Evolutionary conservation across 2,329 filamentous ascomycete species (phyloP), one percentile per base, ranked within the genome.

Genomic region (Ophiostoma piceae): DNA sequence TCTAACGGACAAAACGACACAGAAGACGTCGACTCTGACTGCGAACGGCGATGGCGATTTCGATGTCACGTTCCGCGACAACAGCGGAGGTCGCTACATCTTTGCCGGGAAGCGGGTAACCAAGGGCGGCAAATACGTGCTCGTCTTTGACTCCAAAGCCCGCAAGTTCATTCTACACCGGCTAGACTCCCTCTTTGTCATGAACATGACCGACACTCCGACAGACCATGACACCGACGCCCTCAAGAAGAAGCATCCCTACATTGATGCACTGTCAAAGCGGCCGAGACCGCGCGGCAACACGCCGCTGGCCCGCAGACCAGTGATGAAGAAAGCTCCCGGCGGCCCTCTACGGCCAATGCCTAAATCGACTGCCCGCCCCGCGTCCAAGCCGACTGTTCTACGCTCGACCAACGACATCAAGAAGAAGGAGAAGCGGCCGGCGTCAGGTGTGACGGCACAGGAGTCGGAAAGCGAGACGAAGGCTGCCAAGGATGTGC

Each of bases 141-240:
- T 96, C 68, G 85, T 94, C 71, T 95, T 94, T 76, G 91, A 96
- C 78, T 84, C 89, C 9, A 82, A 84, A 22, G 88, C 87, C 68
- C 88, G 94, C 76, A 89, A 85, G 70, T 95, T 95, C 74, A 88
- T 95, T 37, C 84, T 97, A 69, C 92, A 97, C 80, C 88, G 88
- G 68, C 82, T 97, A 69, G 87, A 92, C 76, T 90, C 89, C n/a
- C 88, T 89, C 54, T 90, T 96, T 79, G 89, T 92, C 76, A 94
- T 97, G 89, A 97, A 97, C 78, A 80, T 97, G 69, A 88, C 86
- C 68, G 87, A 85, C 69, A 88, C 88, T 16, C 91, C 90, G 2
- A 85, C 84, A 73, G 89, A 90, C 75, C 81, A 83, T 69, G 87
- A 92, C 74, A 79, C 84, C 68, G 85, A 86, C 39, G 87, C 84